A percentile compares a stretch with the other conserved stretches of the same genome.
These are phyloP conservation scores for Porogramme epimiltina DNA, from an alignment of 1,284 basidiomycete species.

Conservation along the genomic window DNA sequence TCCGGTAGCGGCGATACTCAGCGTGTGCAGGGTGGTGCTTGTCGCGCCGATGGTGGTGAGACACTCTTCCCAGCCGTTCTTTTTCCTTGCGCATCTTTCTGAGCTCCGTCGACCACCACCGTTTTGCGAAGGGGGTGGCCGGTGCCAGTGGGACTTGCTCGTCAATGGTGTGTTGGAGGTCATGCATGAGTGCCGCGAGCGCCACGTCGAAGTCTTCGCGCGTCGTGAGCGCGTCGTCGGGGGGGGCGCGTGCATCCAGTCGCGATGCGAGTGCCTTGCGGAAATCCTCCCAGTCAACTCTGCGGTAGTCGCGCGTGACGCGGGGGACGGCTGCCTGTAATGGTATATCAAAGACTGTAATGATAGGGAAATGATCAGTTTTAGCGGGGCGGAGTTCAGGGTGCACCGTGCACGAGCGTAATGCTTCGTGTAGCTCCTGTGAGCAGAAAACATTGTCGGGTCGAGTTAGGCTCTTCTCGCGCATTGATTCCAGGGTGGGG, in stretches of 20 bases:
- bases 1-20: constrained; percentile 20
- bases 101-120: constrained; percentile 33
- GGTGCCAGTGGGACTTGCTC: constrained; percentile 25
- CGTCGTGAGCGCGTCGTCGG: not conserved
- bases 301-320: constrained; percentile 22
- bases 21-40: constrained; percentile 27
- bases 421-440: constrained; percentile 1
- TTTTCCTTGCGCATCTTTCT: constrained; percentile 4
- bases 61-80: constrained; percentile 30
- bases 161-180: constrained; percentile 22
- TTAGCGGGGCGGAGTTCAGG: constrained; percentile 13
- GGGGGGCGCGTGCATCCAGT: not conserved
- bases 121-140: constrained; percentile 27
- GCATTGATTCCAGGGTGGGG: constrained; percentile 30
- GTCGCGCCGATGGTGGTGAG: constrained; percentile 35
- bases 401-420: constrained; percentile 23
- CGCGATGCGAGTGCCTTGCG: not conserved
- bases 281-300: constrained; percentile 30
- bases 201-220: constrained; percentile 10
- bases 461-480: constrained; percentile 31
- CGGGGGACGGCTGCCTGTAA: not conserved
- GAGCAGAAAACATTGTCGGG: constrained; percentile 39
- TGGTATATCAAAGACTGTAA: constrained; percentile 12
- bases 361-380: constrained; percentile 34
- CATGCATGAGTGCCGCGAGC: constrained; percentile 14